Conservation (phyloP, 202 grass and related monocot genomes). For the Digitaria exilis region DNA sequence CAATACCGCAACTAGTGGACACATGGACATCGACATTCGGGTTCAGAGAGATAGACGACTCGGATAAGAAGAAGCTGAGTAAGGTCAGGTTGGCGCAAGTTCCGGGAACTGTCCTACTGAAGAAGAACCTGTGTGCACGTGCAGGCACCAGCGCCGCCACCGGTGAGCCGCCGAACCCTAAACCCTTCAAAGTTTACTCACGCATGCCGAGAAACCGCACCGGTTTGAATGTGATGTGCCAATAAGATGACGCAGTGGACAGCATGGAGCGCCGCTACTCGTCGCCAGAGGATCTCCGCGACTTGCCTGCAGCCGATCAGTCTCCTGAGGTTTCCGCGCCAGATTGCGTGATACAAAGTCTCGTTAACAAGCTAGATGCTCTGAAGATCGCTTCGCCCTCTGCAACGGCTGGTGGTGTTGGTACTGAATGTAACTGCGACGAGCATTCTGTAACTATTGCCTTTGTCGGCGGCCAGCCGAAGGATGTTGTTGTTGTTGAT, state of each 20-base stretch:
- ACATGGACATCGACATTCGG: constrained; percentile 75
- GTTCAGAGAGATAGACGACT: constrained; percentile 54
- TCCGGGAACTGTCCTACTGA: constrained; percentile 68
- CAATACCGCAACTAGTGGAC: constrained; percentile 70
- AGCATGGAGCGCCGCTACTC: not conserved
- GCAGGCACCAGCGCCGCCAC: not conserved
- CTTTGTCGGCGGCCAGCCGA: not conserved
- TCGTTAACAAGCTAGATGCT: not conserved
- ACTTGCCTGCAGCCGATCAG: not conserved
- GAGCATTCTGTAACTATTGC: not conserved
- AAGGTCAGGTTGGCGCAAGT: constrained; percentile 61
- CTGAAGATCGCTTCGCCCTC: not conserved
- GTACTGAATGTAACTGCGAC: not conserved
- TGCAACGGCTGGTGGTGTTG: not conserved
- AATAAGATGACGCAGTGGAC: constrained; percentile 34
- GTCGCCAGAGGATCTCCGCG: not conserved
- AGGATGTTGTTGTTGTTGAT: not conserved
- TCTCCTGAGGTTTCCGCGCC: not conserved
- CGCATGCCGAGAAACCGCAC: not conserved
- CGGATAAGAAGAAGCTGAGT: constrained; percentile 61
- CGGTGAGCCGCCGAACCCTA: constrained; percentile 40
- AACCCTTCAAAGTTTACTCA: constrained; percentile 40
- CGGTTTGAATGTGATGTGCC: constrained; percentile 21
- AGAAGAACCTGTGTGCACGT: constrained; percentile 53
- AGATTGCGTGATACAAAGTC: not conserved